These are phyloP conservation scores for Cubamyces lactineus DNA, from an alignment of 768 basidiomycete species.

Conservation along the genomic window DNA sequence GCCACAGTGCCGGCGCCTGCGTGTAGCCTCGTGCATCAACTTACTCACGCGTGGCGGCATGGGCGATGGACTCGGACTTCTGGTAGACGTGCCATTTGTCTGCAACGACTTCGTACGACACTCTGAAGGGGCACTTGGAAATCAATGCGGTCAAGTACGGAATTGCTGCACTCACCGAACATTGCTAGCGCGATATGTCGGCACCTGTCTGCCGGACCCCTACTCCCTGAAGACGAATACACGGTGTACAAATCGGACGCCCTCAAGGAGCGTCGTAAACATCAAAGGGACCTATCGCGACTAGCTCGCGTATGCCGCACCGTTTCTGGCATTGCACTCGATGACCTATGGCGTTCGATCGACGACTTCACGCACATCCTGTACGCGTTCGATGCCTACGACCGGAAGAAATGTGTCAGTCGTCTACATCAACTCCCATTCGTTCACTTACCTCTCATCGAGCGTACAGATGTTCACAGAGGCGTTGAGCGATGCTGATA, in stretches of 20 bases:
- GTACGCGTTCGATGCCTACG: background rate
- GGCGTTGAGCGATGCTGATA: background rate
- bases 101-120: no score
- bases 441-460: background rate
- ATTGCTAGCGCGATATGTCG: no score
- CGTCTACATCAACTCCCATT: background rate
- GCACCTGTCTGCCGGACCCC: no score
- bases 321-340: background rate
- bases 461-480: background rate
- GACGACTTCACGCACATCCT: background rate
- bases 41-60: no score
- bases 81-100: no score
- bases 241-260: background rate
- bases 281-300: background rate
- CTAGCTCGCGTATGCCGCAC: background rate
- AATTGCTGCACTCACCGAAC: no score
- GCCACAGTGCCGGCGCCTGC: no score
- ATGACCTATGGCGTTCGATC: background rate
- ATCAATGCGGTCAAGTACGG: no score
- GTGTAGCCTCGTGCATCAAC: no score
- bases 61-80: no score
- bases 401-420: background rate
- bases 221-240: no score
- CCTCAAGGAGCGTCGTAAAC: slow-evolving; percentile 43
- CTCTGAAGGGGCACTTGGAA: no score